Percentiles rank a stretch among this genome's conserved stretches.
These are phyloP conservation scores for Stagonosporopsis cucurbitacearum DNA, from an alignment of 2,329 filamentous ascomycete species.

Conservation along the genomic window DNA sequence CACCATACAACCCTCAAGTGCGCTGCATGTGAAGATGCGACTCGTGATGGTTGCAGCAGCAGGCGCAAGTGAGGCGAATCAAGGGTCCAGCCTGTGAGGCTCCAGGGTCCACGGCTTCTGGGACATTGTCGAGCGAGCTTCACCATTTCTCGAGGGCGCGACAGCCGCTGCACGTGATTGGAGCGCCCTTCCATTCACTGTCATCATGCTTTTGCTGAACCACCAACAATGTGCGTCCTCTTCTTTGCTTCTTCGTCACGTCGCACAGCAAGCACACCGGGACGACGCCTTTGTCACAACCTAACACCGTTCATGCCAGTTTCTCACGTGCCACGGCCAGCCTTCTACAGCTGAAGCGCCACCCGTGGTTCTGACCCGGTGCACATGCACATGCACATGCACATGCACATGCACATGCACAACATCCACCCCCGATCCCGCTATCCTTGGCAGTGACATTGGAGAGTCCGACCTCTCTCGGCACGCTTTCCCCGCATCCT, in stretches of 20 bases:
- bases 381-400: too few species aligned
- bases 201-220: too few species aligned
- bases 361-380: not conserved
- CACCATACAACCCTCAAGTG: not conserved
- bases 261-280: not conserved
- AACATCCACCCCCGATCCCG: not conserved
- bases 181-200: not conserved
- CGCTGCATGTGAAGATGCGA: conserved; percentile 13
- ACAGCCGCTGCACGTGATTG: conserved; percentile 8
- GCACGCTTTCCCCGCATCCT: not conserved
- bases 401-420: not conserved
- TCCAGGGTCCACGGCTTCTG: not conserved
- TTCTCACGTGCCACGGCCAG: too few species aligned
- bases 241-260: not conserved
- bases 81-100: not conserved
- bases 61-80: conserved; percentile 11
- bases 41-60: conserved; percentile 2
- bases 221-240: not conserved
- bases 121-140: not conserved
- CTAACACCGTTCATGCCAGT: not conserved
- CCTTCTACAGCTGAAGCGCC: not conserved
- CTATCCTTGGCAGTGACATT: not conserved
- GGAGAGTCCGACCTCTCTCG: not conserved
- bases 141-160: not conserved
- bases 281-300: not conserved